Base-by-base conservation (phyloP, 345 rosid species). In the Eutrema japonicum region DNA sequence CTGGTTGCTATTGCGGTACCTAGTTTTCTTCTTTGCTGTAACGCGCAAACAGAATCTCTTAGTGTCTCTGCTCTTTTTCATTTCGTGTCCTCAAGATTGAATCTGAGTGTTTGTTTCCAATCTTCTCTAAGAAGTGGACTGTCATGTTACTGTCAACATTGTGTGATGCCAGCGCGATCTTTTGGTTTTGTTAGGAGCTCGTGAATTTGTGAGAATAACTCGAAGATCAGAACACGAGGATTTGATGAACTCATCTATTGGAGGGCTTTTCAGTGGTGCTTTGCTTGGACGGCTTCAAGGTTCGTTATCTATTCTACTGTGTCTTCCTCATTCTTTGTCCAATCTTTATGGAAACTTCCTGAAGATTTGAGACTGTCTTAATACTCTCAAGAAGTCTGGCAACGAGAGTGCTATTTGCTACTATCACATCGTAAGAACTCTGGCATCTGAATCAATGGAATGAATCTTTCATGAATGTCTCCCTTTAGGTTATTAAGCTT, bases 241-340 rank as follows among this genome's bases (percentile, higher is more conserved):
- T 86, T 70, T 86, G 40, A 37, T 87, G 49, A 91, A 93, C 79
- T 89, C 96, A 69, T 85, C 83, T 29, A 60, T 91, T 75, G 96
- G 90, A 13, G 97, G 98, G 37, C 84, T 90, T 68, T 85, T 89
- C 27, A 79, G 84, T 54, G 97, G 98, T 71, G 92, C 96, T 75
- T 62, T 93, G 66, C 88, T 91, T 51, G 98, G 98, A 55, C 81
- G 92, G 50, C 88, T 90, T 77, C 97, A 89, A 82, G 96, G 97
- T 93, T 53, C 35, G 61, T 18, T 49, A 41, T 59, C 26, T 66
- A 33, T 7, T 71, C 61, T 7, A 47, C 33, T 45, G 3, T 43
- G 4, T 50, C 57, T 7, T 48, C 49, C 60, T 38, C 49, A 3
- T 42, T 62, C 32, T 50, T 42, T 63, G 41, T 62, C 10, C 50